phyloP scores from a whole-genome alignment of 306 rosid genomes.

The Lithocarpus polystachyus region DNA sequence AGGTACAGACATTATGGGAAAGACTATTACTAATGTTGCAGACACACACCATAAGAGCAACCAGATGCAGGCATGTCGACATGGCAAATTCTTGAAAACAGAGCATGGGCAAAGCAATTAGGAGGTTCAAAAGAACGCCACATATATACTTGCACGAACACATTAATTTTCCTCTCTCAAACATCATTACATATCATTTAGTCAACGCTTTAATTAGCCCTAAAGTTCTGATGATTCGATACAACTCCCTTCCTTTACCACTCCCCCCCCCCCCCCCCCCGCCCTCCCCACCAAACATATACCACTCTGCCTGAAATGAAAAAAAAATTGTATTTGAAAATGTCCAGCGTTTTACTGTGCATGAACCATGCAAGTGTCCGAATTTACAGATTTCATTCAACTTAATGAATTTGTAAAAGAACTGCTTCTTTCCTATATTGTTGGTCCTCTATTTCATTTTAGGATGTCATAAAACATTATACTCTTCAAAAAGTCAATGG shows the following conservation, averaged over 20 bases:
- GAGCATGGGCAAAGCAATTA: neutral
- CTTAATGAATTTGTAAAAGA: neutral
- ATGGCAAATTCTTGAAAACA: neutral
- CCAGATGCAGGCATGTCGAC: neutral
- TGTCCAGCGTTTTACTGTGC: neutral
- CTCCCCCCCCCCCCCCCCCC: no score
- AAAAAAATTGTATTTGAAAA: no score
- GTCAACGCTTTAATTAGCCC: neutral
- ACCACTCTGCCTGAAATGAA: neutral
- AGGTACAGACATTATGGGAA: neutral
- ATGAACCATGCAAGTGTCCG: neutral
- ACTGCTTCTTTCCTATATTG: neutral
- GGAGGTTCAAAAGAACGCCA: neutral
- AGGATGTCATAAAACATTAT: no score
- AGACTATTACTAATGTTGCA: neutral
- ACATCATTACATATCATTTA: neutral
- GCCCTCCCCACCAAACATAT: no score
- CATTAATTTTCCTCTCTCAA: neutral
- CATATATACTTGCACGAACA: neutral
- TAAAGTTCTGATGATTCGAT: neutral
- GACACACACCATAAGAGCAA: neutral
- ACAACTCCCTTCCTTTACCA: neutral
- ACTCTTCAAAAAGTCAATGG: no score
- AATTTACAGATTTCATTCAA: neutral
- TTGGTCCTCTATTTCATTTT: no score